Conservation (phyloP, 345 rosid genomes). For the Lepidium aucheri region DNA sequence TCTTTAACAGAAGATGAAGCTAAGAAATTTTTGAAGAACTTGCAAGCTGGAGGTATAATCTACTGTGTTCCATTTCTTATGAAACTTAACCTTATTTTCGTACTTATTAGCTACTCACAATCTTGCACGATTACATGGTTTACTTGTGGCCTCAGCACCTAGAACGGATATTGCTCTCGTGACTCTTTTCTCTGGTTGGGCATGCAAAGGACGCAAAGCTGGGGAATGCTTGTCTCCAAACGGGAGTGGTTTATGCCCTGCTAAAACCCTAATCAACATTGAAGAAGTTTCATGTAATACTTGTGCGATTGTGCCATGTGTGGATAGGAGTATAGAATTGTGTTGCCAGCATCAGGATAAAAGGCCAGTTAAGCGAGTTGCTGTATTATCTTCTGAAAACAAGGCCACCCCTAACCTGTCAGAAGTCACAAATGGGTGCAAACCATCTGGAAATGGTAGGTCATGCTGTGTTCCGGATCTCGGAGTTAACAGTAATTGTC, state of each 20-base stretch:
- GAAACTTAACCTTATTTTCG: neutral
- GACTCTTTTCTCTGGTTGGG: constrained; percentile 93
- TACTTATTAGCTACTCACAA: constrained; percentile 4
- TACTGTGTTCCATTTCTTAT: neutral
- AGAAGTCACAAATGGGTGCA: constrained; percentile 24
- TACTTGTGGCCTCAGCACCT: constrained; percentile 51
- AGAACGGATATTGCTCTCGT: constrained; percentile 53
- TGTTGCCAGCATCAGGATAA: constrained; percentile 27
- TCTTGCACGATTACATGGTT: neutral
- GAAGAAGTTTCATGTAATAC: constrained; percentile 54
- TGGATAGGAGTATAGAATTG: constrained; percentile 15
- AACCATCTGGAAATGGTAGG: constrained; percentile 37
- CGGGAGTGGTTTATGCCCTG: constrained; percentile 49
- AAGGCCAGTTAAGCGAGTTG: constrained; percentile 45
- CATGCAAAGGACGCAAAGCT: constrained; percentile 71
- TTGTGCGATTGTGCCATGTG: constrained; percentile 31
- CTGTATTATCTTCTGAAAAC: constrained; percentile 28
- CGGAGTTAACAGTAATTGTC: constrained; percentile 56
- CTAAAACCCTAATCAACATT: constrained; percentile 40
- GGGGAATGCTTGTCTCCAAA: constrained; percentile 59
- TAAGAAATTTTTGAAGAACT: constrained; percentile 54
- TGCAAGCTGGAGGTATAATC: constrained; percentile 67
- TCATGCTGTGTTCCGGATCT: constrained; percentile 83
- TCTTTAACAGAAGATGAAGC: constrained; percentile 67
- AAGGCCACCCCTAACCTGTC: constrained; percentile 15